A percentile compares a stretch with the other conserved stretches of the same genome.
phyloP scores from a whole-genome alignment of 371 early-diverging fungal species.

The Pancytospora philotis region DNA sequence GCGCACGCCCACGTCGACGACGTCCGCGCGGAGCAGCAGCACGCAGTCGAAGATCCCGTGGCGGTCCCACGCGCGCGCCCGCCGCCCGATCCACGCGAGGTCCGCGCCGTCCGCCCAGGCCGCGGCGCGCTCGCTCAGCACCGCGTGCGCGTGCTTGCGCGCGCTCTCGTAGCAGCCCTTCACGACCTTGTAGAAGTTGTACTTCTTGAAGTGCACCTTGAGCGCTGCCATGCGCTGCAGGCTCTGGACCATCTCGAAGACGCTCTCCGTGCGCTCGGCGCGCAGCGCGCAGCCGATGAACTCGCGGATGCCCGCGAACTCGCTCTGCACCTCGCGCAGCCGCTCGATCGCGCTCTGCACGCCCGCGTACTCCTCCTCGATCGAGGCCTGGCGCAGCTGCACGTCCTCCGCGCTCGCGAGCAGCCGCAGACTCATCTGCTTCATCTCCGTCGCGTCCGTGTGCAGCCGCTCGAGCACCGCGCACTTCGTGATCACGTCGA shows the following conservation, averaged over 20 bases:
- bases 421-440: slow-evolving; percentile 9
- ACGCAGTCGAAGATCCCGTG: slow-evolving; percentile 1
- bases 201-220: slow-evolving; percentile 1
- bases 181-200: slow-evolving; percentile 7
- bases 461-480: slow-evolving; percentile 21
- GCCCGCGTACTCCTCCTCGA: slow-evolving; percentile 11
- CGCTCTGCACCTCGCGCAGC: background rate
- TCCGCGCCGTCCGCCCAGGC: background rate
- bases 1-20: background rate
- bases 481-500: slow-evolving; percentile 41
- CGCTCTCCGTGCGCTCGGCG: slow-evolving; percentile 1
- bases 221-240: background rate
- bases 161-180: background rate
- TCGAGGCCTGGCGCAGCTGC: slow-evolving; percentile 5
- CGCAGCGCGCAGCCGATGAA: background rate
- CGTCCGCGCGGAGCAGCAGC: background rate
- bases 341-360: background rate
- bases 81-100: background rate
- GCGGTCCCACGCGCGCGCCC: background rate
- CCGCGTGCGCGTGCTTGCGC: background rate
- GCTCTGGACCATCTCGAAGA: slow-evolving; percentile 1
- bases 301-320: slow-evolving; percentile 11
- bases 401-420: slow-evolving; percentile 1
- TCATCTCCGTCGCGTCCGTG: slow-evolving; percentile 11
- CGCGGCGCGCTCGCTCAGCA: background rate